Conservation (phyloP, 352 stramenopile species). For the Plasmopara viticola region DNA sequence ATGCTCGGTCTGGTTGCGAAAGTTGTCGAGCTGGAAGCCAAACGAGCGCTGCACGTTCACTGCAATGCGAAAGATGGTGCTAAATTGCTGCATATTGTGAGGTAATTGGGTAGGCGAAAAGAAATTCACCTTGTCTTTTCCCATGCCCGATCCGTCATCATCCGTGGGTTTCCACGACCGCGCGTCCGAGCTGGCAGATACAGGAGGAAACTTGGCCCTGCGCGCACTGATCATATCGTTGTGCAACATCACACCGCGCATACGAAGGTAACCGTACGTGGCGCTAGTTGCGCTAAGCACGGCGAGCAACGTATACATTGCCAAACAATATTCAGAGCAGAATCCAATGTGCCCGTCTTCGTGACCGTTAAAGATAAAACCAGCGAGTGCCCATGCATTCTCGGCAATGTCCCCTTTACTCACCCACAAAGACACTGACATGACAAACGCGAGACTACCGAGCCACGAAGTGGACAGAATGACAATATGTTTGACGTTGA, state of each 20-base stretch:
- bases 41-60: slow-evolving; percentile 83
- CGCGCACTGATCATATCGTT: slow-evolving; percentile 21
- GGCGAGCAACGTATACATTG: slow-evolving; percentile 55
- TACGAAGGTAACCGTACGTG: slow-evolving; percentile 42
- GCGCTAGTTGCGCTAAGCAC: slow-evolving; percentile 33
- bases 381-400: slow-evolving; percentile 64
- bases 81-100: slow-evolving; percentile 81
- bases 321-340: slow-evolving; percentile 48
- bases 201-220: slow-evolving; percentile 39
- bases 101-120: slow-evolving; percentile 68
- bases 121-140: slow-evolving; percentile 68
- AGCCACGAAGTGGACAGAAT: slow-evolving; percentile 63
- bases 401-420: slow-evolving; percentile 46
- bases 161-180: slow-evolving; percentile 56
- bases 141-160: slow-evolving; percentile 11
- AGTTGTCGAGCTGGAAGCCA: slow-evolving; percentile 80
- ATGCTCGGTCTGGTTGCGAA: slow-evolving; percentile 97
- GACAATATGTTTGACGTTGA: slow-evolving; percentile 54
- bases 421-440: slow-evolving; percentile 73
- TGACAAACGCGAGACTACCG: slow-evolving; percentile 53
- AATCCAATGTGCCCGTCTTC: slow-evolving; percentile 38
- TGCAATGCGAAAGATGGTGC: slow-evolving; percentile 72
- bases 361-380: slow-evolving; percentile 56
- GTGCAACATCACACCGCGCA: slow-evolving; percentile 27
- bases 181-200: slow-evolving; percentile 76